A percentile compares a stretch with the other conserved stretches of the same genome.
Conservation (phyloP, 495 filamentous ascomycete genomes). For the Terfezia claveryi region DNA sequence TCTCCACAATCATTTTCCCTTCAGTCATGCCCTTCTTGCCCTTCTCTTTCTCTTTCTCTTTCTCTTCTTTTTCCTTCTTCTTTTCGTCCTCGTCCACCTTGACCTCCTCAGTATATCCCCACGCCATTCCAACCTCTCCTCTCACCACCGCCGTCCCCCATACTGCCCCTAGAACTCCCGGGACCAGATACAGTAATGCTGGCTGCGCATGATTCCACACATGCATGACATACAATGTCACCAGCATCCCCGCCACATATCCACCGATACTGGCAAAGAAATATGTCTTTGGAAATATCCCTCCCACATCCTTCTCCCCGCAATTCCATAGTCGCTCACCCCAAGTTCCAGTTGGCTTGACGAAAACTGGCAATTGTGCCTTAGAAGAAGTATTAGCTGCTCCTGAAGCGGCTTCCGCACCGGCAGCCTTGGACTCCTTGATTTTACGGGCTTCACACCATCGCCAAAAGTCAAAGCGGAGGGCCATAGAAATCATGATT, state of each 20-base stretch:
- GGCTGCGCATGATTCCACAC: constrained; percentile 67
- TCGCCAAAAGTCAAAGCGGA: constrained; percentile 64
- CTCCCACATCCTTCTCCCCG: constrained; percentile 9
- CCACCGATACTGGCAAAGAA: constrained; percentile 61
- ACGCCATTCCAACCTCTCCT: constrained; percentile 53
- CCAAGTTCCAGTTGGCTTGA: constrained; percentile 44
- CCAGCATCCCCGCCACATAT: constrained; percentile 58
- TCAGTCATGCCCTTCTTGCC: constrained; percentile 6
- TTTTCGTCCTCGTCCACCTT: constrained; percentile 5
- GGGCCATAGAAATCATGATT: constrained; percentile 66
- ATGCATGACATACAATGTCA: constrained; percentile 56
- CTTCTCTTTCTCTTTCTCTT: constrained; percentile 13
- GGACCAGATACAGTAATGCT: constrained; percentile 81
- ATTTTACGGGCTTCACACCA: constrained; percentile 8
- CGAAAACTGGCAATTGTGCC: constrained; percentile 22
- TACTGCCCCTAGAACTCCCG: constrained; percentile 49
- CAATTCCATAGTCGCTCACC: constrained; percentile 69
- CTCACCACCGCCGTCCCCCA: constrained; percentile 58
- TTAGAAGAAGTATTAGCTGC: background rate
- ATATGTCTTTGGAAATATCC: constrained; percentile 58
- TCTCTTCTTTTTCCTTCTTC: constrained; percentile 6
- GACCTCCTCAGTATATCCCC: constrained; percentile 53
- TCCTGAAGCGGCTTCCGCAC: constrained; percentile 1
- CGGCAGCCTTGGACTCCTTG: constrained; percentile 7
- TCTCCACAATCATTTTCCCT: background rate